Conservation (phyloP, 352 stramenopile genomes). For the Pythium grandisporangium region DNA sequence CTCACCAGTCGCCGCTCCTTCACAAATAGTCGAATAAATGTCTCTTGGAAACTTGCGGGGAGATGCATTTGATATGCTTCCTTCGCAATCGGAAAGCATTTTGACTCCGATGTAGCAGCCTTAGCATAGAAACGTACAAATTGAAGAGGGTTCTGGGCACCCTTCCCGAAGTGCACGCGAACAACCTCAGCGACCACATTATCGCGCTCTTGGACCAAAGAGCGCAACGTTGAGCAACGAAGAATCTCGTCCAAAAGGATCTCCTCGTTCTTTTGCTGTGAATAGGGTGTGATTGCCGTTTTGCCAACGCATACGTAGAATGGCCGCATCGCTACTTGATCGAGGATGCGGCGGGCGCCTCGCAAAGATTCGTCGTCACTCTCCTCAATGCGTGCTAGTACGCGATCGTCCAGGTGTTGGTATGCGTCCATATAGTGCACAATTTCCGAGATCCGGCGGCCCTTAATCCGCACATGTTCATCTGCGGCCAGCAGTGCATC, state of each 20-base stretch:
- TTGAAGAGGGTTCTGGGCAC: slow-evolving; percentile 54
- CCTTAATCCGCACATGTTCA: slow-evolving; percentile 48
- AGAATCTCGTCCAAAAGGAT: slow-evolving; percentile 59
- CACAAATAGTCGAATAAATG: slow-evolving; percentile 63
- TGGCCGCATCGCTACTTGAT: slow-evolving; percentile 51
- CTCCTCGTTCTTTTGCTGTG: slow-evolving; percentile 25
- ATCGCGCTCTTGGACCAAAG: slow-evolving; percentile 25
- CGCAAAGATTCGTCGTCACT: slow-evolving; percentile 40
- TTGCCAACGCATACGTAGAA: slow-evolving; percentile 78
- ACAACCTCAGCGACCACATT: slow-evolving; percentile 78
- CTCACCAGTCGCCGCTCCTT: slow-evolving; percentile 47
- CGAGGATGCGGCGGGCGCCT: slow-evolving; percentile 39
- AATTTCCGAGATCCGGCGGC: slow-evolving; percentile 55
- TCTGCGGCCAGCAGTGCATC: slow-evolving; percentile 70
- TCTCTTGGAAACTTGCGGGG: slow-evolving; percentile 56
- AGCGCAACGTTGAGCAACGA: slow-evolving; percentile 19
- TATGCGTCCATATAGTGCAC: slow-evolving; percentile 60
- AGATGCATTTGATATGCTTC: slow-evolving; percentile 64
- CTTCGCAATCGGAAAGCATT: slow-evolving; percentile 39
- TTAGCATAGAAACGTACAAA: slow-evolving; percentile 78
- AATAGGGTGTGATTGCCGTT: slow-evolving; percentile 41
- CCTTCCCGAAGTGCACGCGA: slow-evolving; percentile 77
- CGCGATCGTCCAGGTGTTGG: slow-evolving; percentile 73
- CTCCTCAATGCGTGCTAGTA: slow-evolving; percentile 68
- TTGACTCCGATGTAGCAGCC: slow-evolving; percentile 25